A percentile compares a stretch with the other conserved stretches of the same genome.
Conservation (phyloP, 2,329 filamentous ascomycete species). For the Aspergillus flavus region DNA sequence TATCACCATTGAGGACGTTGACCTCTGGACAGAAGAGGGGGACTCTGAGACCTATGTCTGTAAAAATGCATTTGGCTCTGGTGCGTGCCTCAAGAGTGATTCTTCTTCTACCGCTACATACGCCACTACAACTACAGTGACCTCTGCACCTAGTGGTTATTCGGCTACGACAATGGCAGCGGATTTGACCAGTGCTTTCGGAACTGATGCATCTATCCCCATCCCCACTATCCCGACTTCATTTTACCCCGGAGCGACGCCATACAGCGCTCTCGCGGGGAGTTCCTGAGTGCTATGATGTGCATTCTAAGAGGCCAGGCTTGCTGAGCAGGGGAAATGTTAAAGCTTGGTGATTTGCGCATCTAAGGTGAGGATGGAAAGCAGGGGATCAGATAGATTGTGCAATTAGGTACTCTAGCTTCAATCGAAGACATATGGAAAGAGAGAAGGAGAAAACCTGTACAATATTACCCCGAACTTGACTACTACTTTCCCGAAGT, state of each 20-base stretch:
- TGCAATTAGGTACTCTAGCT: too few species aligned
- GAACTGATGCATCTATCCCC: conserved; percentile 24
- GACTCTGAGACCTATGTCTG: conserved; percentile 43
- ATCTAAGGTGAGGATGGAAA: too few species aligned
- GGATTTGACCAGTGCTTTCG: conserved; percentile 25
- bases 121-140: conserved; percentile 22
- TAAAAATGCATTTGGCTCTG: conserved; percentile 52
- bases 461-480: too few species aligned
- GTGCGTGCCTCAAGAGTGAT: conserved; percentile 48
- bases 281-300: too few species aligned
- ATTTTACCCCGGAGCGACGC: conserved; percentile 36
- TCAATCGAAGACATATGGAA: too few species aligned
- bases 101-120: conserved; percentile 20
- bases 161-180: conserved; percentile 28
- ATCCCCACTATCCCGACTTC: conserved; percentile 24
- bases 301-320: too few species aligned
- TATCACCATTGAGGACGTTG: conserved; percentile 54
- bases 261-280: conserved; percentile 25
- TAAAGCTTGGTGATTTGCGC: too few species aligned
- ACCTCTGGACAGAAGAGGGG: conserved; percentile 44
- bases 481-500: too few species aligned
- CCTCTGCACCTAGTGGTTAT: conserved; percentile 27
- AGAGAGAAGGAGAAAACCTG: too few species aligned
- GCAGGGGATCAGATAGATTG: too few species aligned
- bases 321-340: too few species aligned